phyloP scores from a whole-genome alignment of 176 grass and related monocot genomes.

The Musa schizocarpa region DNA sequence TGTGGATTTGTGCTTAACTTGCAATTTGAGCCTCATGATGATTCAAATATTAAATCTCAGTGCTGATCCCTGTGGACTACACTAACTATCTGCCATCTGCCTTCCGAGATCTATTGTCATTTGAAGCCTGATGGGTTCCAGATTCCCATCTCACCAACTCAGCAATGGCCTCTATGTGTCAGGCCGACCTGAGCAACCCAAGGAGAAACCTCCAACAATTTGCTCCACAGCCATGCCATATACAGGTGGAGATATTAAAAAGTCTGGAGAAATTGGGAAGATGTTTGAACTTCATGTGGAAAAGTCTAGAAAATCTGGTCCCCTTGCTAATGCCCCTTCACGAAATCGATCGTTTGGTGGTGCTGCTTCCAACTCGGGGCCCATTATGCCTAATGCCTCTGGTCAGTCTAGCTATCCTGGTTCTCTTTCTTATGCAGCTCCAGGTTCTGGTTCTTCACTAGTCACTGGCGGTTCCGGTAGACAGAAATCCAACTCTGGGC shows the following conservation, averaged over 20 bases:
- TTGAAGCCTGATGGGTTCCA: slow-evolving; percentile 53
- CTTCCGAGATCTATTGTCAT: slow-evolving; percentile 21
- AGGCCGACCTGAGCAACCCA: slow-evolving; percentile 76
- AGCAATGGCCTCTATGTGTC: slow-evolving; percentile 95
- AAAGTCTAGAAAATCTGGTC: slow-evolving; percentile 93
- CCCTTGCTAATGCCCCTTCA: slow-evolving; percentile 40
- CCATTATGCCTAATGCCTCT: slow-evolving; percentile 45
- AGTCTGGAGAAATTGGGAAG: slow-evolving; percentile 92
- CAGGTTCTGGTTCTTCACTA: slow-evolving; percentile 25
- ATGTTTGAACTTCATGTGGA: slow-evolving; percentile 97
- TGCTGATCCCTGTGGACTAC: background rate
- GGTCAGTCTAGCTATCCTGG: slow-evolving; percentile 60
- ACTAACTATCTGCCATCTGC: background rate
- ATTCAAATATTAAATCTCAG: background rate
- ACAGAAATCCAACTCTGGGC: slow-evolving; percentile 83
- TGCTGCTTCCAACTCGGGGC: slow-evolving; percentile 64
- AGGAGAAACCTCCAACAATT: slow-evolving; percentile 78
- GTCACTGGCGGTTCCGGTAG: slow-evolving; percentile 44
- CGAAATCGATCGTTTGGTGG: slow-evolving; percentile 63
- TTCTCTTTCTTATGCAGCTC: slow-evolving; percentile 59
- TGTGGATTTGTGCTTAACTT: background rate
- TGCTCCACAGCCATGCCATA: slow-evolving; percentile 83
- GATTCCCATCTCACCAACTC: slow-evolving; percentile 82
- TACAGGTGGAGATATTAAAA: slow-evolving; percentile 93
- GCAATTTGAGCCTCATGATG: background rate